Evolutionary conservation across 768 basidiomycete genomes (phyloP).

Genomic region (Trametes cingulata): DNA sequence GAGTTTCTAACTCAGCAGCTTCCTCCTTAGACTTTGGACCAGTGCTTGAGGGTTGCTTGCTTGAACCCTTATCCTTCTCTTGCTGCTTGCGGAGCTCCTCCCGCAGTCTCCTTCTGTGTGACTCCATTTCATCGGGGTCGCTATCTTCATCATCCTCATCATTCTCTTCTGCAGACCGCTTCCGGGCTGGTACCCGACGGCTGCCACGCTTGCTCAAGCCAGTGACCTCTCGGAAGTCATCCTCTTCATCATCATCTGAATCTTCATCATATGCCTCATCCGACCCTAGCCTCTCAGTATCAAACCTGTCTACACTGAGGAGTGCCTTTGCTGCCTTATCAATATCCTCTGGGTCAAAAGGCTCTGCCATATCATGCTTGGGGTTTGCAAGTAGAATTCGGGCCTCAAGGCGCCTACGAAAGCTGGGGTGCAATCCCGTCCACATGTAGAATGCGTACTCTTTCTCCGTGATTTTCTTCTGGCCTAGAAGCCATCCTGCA

Average conservation of each 20-base stretch:
- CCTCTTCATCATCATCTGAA: neutral
- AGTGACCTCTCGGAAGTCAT: slow-evolving; percentile 1
- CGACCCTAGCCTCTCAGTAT: slow-evolving; percentile 9
- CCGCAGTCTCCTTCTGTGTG: too few relatives aligned
- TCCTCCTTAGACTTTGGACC: too few relatives aligned
- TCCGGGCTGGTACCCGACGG: too few relatives aligned
- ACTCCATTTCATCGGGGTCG: too few relatives aligned
- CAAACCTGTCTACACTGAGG: slow-evolving; percentile 10
- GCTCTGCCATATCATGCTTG: slow-evolving; percentile 8
- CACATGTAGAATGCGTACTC: slow-evolving; percentile 14
- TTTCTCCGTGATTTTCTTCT: neutral
- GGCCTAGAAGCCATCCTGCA: slow-evolving; percentile 13
- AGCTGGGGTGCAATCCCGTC: slow-evolving; percentile 2
- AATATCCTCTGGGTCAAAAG: slow-evolving; percentile 1
- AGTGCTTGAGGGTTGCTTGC: too few relatives aligned
- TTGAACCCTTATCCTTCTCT: too few relatives aligned
- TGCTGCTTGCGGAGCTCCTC: too few relatives aligned
- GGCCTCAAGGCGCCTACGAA: slow-evolving; percentile 5
- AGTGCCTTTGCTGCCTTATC: slow-evolving; percentile 7
- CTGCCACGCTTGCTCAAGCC: too few relatives aligned
- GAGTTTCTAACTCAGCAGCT: too few relatives aligned
- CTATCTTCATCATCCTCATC: too few relatives aligned
- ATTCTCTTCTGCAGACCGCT: too few relatives aligned
- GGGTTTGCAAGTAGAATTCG: slow-evolving; percentile 11
- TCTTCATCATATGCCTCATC: slow-evolving; percentile 4